Conservation (phyloP, 768 basidiomycete species). For the Tricholoma furcatifolium region DNA sequence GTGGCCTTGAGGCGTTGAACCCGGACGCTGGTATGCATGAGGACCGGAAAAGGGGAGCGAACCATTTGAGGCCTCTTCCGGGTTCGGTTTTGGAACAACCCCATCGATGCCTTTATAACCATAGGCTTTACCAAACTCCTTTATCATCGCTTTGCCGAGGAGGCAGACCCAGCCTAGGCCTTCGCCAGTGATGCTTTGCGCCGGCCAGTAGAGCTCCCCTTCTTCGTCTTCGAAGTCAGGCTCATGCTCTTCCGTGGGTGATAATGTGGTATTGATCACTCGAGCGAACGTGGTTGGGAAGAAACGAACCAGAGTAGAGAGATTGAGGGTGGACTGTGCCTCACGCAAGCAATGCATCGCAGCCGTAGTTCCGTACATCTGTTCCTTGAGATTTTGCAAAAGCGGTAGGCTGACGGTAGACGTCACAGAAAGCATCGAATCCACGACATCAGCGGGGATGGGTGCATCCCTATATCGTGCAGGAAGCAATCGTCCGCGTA, state of each 20-base stretch:
- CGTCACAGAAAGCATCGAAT: conserved; percentile 41
- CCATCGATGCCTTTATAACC: conserved; percentile 73
- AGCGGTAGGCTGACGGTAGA: conserved; percentile 43
- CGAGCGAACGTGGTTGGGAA: conserved; percentile 78
- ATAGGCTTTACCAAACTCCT: conserved; percentile 74
- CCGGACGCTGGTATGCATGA: conserved; percentile 17
- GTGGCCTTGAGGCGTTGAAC: conserved; percentile 17
- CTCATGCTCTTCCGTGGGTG: conserved; percentile 69
- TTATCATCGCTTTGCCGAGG: conserved; percentile 85
- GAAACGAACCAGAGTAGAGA: conserved; percentile 65
- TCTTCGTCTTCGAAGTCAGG: conserved; percentile 85
- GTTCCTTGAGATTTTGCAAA: conserved; percentile 42
- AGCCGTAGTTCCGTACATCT: conserved; percentile 35
- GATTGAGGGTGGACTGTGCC: conserved; percentile 56
- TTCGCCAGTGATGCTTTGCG: conserved; percentile 68
- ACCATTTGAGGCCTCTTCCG: conserved; percentile 21
- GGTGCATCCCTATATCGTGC: conserved; percentile 34
- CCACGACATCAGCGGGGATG: conserved; percentile 41
- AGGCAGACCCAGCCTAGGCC: conserved; percentile 87
- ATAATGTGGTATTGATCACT: conserved; percentile 63
- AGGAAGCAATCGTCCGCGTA: conserved; percentile 39
- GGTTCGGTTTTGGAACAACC: conserved; percentile 67
- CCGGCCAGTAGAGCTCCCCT: conserved; percentile 85
- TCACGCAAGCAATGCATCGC: conserved; percentile 46
- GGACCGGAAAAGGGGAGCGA: conserved; percentile 8